Evolutionary conservation across 176 grass and related monocot species (phyloP).

Genomic region (Puccinellia tenuiflora): DNA sequence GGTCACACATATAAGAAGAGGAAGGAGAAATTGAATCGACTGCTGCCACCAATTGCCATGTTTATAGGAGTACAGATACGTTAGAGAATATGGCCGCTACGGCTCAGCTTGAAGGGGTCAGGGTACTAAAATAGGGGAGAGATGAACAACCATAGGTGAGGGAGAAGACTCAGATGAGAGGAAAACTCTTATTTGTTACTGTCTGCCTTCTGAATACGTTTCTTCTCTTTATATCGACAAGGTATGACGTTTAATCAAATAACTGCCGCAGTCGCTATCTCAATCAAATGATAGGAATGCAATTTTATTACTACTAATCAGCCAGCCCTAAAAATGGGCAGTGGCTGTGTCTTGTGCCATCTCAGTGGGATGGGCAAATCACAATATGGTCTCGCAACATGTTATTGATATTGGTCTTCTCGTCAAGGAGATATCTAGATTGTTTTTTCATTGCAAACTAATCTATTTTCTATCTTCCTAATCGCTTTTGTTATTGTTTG

Average conservation of each 20-base stretch:
- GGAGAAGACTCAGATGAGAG: background rate
- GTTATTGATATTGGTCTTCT: background rate
- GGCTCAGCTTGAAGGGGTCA: background rate
- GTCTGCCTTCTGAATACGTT: background rate
- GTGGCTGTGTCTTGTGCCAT: background rate
- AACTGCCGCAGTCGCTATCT: background rate
- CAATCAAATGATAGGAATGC: background rate
- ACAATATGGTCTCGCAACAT: background rate
- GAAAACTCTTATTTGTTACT: background rate
- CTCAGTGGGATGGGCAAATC: background rate
- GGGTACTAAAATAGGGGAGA: background rate
- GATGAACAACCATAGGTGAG: background rate
- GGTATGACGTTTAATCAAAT: background rate
- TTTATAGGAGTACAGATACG: background rate
- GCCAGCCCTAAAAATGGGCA: background rate
- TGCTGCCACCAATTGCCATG: background rate
- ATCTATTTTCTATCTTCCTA: background rate
- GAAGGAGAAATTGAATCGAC: background rate
- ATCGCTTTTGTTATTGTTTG: slow-evolving; percentile 1
- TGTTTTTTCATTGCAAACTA: background rate
- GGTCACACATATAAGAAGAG: background rate
- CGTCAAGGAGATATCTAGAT: background rate
- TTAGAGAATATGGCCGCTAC: background rate
- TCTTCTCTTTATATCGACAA: background rate
- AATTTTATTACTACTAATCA: background rate